Percentiles rank a stretch among this genome's conserved stretches.
phyloP scores from a whole-genome alignment of 306 rosid genomes.

The Sphenostylis stenocarpa region DNA sequence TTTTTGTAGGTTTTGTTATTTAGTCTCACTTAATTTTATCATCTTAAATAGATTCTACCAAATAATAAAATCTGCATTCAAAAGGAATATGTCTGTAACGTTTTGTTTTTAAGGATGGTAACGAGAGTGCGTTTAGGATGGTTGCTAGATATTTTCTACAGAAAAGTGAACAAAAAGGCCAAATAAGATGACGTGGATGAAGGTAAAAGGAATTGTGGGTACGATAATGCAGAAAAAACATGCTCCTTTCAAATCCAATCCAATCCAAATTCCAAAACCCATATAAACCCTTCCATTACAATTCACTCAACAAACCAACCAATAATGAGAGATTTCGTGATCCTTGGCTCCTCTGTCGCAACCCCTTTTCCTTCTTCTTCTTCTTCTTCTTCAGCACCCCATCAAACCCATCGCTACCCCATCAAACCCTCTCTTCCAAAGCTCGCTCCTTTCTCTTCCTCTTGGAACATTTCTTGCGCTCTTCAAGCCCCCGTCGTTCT shows the following conservation, averaged over 20 bases:
- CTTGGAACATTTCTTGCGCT: slow-evolving; percentile 37
- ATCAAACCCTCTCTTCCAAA: slow-evolving; percentile 43
- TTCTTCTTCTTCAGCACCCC: background rate
- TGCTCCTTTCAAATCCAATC: slow-evolving; percentile 15
- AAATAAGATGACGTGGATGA: background rate
- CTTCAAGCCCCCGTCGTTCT: slow-evolving; percentile 36
- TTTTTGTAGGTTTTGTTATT: too few species aligned
- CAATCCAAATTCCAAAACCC: slow-evolving; percentile 11
- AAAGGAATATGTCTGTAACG: too few species aligned
- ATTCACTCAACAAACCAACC: background rate
- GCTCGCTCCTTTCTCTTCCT: slow-evolving; percentile 42
- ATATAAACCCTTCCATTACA: slow-evolving; percentile 6
- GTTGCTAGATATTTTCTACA: background rate
- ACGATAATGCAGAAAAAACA: background rate
- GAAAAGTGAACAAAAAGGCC: background rate
- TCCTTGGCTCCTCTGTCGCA: slow-evolving; percentile 63
- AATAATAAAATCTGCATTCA: too few species aligned
- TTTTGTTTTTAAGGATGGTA: too few species aligned
- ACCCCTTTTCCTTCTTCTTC: slow-evolving; percentile 32
- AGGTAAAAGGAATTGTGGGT: background rate
- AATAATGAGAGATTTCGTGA: slow-evolving; percentile 60
- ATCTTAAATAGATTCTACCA: too few species aligned
- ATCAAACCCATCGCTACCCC: slow-evolving; percentile 29
- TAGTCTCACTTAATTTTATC: too few species aligned
- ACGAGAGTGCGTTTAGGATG: too few species aligned